Evolutionary conservation across 495 filamentous ascomycete species (phyloP).

Genomic region (Neurospora tetraspora): DNA sequence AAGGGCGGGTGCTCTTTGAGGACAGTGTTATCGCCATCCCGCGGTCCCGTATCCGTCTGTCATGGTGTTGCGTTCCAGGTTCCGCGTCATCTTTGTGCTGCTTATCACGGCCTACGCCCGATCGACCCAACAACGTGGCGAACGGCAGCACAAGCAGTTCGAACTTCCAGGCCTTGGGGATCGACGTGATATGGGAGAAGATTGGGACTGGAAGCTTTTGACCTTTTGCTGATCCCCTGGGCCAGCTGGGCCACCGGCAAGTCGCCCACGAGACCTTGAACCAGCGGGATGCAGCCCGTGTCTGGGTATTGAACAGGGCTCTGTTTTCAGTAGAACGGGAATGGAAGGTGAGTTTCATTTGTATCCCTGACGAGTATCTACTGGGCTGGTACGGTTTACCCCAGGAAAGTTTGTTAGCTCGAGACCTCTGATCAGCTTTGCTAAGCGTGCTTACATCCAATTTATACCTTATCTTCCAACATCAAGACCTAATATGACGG

Average conservation of each 20-base stretch:
- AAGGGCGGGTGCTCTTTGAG: background rate
- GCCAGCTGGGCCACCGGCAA: background rate
- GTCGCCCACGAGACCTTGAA: background rate
- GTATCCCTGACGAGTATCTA: background rate
- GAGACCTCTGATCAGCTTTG: background rate
- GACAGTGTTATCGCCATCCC: background rate
- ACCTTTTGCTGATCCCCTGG: background rate
- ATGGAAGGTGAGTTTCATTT: background rate
- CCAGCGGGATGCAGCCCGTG: background rate
- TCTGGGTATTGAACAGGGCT: background rate
- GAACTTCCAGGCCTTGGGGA: background rate
- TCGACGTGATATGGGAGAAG: background rate
- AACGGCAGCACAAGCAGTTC: background rate
- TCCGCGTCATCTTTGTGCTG: background rate
- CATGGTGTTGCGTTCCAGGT: background rate
- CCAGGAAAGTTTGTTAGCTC: background rate
- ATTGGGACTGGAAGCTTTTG: background rate
- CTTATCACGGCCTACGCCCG: background rate
- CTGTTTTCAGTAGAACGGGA: background rate
- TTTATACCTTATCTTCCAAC: background rate
- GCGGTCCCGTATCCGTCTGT: background rate
- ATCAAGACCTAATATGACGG: background rate
- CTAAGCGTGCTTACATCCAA: background rate
- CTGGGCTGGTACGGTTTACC: background rate
- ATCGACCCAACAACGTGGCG: background rate